Evolutionary conservation across 768 basidiomycete genomes (phyloP).

Genomic region (Baorangia bicolor): DNA sequence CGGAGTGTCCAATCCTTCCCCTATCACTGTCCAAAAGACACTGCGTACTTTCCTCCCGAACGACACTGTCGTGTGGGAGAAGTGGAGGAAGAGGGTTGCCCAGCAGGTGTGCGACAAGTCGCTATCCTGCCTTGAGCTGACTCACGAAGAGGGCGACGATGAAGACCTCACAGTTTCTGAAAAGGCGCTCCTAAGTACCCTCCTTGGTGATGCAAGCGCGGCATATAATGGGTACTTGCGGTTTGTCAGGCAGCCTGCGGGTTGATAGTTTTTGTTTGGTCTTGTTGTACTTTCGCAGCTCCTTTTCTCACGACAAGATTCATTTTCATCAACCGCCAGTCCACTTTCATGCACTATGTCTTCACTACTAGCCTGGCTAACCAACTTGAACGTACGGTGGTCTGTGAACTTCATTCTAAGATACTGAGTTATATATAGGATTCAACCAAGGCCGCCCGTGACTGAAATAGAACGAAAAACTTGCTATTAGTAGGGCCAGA

Average conservation of each 20-base stretch:
- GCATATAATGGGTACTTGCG: slow-evolving; percentile 11
- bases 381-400: too few relatives aligned
- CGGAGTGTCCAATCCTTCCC: not conserved
- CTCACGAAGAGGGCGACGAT: not conserved
- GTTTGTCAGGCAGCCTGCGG: not conserved
- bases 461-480: not conserved
- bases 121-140: not conserved
- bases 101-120: slow-evolving; percentile 8
- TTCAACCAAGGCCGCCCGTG: not conserved
- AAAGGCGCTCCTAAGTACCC: slow-evolving; percentile 7
- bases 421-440: not conserved
- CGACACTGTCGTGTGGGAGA: slow-evolving; percentile 22
- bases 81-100: slow-evolving; percentile 21
- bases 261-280: not conserved
- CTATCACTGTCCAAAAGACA: slow-evolving; percentile 2
- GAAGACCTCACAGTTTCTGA: not conserved
- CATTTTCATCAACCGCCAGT: too few relatives aligned
- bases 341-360: not conserved
- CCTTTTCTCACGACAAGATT: not conserved
- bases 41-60: slow-evolving; percentile 17
- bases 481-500: not conserved
- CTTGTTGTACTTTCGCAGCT: not conserved
- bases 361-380: not conserved
- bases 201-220: slow-evolving; percentile 17
- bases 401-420: not conserved